Evolutionary conservation across 2,329 filamentous ascomycete species (phyloP).

Genomic region (Xylaria sp.): DNA sequence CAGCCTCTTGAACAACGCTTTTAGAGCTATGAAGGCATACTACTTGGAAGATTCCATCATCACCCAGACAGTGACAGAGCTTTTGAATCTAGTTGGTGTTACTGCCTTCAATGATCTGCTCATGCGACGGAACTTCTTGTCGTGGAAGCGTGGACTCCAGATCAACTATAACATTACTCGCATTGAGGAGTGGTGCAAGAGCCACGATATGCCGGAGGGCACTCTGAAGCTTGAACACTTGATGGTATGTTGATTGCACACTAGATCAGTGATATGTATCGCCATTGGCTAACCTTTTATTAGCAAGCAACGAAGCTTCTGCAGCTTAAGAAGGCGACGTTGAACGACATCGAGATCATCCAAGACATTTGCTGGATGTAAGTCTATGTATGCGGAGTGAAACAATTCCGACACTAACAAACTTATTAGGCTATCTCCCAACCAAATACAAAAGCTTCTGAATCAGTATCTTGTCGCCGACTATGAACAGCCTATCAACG

Average conservation of each 20-base stretch:
- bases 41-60: constrained; percentile 97
- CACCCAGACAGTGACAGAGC: constrained; percentile 92
- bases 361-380: constrained; percentile 99
- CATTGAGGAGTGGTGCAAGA: constrained; percentile 99
- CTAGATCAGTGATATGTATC: constrained; percentile 1
- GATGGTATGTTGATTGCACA: constrained; percentile 73
- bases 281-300: constrained; percentile 37
- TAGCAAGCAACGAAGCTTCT: constrained; percentile 97
- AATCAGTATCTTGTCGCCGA: constrained; percentile 99
- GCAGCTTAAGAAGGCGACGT: constrained; percentile 97
- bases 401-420: constrained; percentile 35
- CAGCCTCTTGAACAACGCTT: constrained; percentile 94
- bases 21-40: constrained; percentile 98
- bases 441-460: constrained; percentile 98
- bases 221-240: constrained; percentile 97
- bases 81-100: constrained; percentile 91
- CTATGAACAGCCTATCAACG: constrained; percentile 99
- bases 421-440: constrained; percentile 82
- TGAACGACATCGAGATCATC: constrained; percentile 99
- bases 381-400: constrained; percentile 55
- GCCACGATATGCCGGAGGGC: constrained; percentile 98
- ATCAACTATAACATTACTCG: constrained; percentile 99
- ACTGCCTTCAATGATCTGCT: constrained; percentile 98
- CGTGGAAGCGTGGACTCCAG: constrained; percentile 98
- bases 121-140: constrained; percentile 98